Base-by-base conservation (phyloP, 2,329 filamentous ascomycete species). In the Neoarthrinium moseri region DNA sequence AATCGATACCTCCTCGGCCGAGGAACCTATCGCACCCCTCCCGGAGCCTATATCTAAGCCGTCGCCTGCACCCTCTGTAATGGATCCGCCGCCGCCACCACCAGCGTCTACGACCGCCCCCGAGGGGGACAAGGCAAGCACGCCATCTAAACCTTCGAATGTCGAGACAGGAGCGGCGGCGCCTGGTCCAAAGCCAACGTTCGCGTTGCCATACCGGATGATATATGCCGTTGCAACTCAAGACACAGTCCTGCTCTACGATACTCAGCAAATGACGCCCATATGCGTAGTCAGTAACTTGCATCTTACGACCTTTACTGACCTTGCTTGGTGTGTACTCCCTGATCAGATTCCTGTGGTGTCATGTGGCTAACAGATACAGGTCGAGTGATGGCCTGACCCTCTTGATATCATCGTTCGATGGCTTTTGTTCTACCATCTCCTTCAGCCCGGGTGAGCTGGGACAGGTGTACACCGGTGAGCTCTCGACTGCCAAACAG, bases 161-260 rank as follows among this genome's bases (percentile, higher is more conserved):
- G 45, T 68, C 6, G 78, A 81, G 48, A 69, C 72, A 3, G 69
- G 67, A 4, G 70, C 79, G 23, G 70, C 76, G 5, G 66, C 69
- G 3, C 74, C 82, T 15, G 81, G 82, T 5, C 80, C 84, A 3
- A 82, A 79, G 46, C 77, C 87, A 18, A 86, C 87, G 1, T 97
- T 99, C 66, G 81, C 84, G 3, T 72, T 99, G 35, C 87, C 91
- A 1, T 97, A 99, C 65, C 86, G 94, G 21, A 91, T 99, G 74
- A 80, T 99, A 0, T 99, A 97, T 68, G 94, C 92, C 4, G 92
- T 99, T 29, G 95, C 94, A 6, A 99, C 94, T 0, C 92, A 97
- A 63, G 94, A 99, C 68, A 89, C 94, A 0, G 89, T 99, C 4
- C 74, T 96, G 34, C 78, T 99, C 18, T 99, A 99, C 62, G 94